Percentiles rank a stretch among this genome's conserved stretches.
These are phyloP conservation scores for Colletotrichum sp. DNA, from an alignment of 2,329 filamentous ascomycete species.

Conservation along the genomic window DNA sequence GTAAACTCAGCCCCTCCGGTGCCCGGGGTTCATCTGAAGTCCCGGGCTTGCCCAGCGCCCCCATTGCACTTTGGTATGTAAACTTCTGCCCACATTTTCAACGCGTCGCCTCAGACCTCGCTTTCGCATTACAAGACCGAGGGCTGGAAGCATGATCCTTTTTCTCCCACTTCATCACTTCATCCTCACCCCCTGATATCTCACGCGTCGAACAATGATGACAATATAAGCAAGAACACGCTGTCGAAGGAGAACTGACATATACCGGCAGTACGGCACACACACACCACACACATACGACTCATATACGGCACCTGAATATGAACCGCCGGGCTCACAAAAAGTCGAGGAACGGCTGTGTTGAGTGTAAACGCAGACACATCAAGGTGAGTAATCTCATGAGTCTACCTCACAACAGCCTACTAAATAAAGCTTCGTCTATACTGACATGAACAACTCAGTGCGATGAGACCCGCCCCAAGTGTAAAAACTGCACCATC, in stretches of 20 bases:
- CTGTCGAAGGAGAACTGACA: background rate
- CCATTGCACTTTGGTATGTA: background rate
- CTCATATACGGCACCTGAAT: background rate
- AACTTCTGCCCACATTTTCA: background rate
- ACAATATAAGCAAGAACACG: background rate
- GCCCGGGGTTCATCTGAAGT: background rate
- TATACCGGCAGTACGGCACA: background rate
- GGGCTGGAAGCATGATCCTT: background rate
- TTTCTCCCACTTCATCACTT: background rate
- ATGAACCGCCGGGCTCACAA: conserved; percentile 25
- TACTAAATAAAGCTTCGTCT: background rate
- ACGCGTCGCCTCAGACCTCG: background rate
- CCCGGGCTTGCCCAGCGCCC: background rate
- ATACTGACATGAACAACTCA: background rate
- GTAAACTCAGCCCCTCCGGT: background rate
- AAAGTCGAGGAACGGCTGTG: conserved; percentile 35
- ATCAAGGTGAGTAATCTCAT: conserved; percentile 28
- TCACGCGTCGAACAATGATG: background rate
- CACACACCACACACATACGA: background rate
- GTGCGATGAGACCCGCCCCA: conserved; percentile 33
- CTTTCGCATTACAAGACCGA: background rate
- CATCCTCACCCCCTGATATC: background rate
- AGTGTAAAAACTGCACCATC: conserved; percentile 30
- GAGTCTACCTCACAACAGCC: background rate
- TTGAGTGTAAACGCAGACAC: conserved; percentile 35